A percentile compares a stretch with the other conserved stretches of the same genome.
Conservation (phyloP, 257 asterid species). For the Solanum lignicaule region DNA sequence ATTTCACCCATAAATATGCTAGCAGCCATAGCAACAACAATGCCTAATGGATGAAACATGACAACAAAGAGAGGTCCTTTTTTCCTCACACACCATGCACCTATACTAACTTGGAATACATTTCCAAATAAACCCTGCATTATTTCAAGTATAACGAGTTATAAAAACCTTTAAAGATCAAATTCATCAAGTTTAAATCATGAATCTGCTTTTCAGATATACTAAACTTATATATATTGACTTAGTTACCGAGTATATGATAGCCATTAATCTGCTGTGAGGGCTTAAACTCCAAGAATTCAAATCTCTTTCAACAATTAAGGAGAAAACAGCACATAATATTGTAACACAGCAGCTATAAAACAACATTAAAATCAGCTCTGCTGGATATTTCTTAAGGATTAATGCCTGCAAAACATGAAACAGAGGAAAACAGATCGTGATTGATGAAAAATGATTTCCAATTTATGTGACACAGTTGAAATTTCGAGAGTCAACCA, state of each 20-base stretch:
- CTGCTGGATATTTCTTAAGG: conserved; percentile 47
- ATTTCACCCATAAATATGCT: conserved; percentile 50
- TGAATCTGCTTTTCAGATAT: not conserved
- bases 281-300: conserved; percentile 43
- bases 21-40: conserved; percentile 26
- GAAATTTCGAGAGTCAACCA: not conserved
- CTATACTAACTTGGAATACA: conserved; percentile 43
- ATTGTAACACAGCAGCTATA: conserved; percentile 49
- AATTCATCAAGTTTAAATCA: not conserved
- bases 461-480: not conserved
- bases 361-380: conserved; percentile 48
- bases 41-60: conserved; percentile 56
- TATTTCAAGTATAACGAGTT: not conserved
- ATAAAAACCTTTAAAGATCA: not conserved
- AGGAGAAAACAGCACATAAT: conserved; percentile 34
- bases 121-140: conserved; percentile 51
- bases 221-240: not conserved
- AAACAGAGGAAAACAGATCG: not conserved
- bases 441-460: not conserved
- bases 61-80: conserved; percentile 61
- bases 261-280: conserved; percentile 31
- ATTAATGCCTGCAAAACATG: conserved; percentile 40
- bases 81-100: conserved; percentile 51
- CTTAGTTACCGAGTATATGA: conserved; percentile 47
- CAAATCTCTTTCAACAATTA: conserved; percentile 26